These are phyloP conservation scores for Termitomyces sp. DNA, from an alignment of 768 basidiomycete genomes.

Conservation along the genomic window DNA sequence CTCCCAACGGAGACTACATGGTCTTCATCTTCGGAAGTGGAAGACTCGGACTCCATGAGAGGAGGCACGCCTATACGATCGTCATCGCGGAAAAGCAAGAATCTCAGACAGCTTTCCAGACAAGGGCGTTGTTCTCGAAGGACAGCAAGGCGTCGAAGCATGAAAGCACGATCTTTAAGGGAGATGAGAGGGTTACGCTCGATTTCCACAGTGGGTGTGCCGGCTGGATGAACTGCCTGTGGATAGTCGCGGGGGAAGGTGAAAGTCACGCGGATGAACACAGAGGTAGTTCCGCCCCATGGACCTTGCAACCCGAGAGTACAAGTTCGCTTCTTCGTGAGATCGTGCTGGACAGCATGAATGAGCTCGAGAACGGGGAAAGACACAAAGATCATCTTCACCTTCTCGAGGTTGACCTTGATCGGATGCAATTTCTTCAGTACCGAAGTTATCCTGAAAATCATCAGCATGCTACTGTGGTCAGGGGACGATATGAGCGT, in stretches of 20 bases:
- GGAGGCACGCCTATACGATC: slow-evolving; percentile 40
- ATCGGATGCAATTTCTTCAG: slow-evolving; percentile 59
- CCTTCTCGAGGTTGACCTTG: slow-evolving; percentile 86
- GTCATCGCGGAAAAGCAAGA: slow-evolving; percentile 72
- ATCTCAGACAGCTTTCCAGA: slow-evolving; percentile 78
- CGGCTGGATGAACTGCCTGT: slow-evolving; percentile 52
- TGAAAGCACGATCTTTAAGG: slow-evolving; percentile 69
- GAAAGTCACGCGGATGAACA: slow-evolving; percentile 86
- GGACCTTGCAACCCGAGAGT: slow-evolving; percentile 87
- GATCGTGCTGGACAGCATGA: slow-evolving; percentile 46
- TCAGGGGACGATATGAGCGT: slow-evolving; percentile 18
- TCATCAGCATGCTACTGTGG: neutral
- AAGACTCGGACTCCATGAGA: slow-evolving; percentile 54
- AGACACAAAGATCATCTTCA: slow-evolving; percentile 19
- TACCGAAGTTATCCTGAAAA: slow-evolving; percentile 65
- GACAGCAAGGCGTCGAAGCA: slow-evolving; percentile 70
- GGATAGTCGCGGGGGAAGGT: slow-evolving; percentile 86
- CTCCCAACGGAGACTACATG: slow-evolving; percentile 16
- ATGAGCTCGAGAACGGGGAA: slow-evolving; percentile 1
- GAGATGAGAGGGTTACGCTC: slow-evolving; percentile 83
- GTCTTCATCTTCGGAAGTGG: slow-evolving; percentile 52
- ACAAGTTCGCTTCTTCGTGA: slow-evolving; percentile 71
- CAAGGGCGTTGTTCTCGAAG: slow-evolving; percentile 81
- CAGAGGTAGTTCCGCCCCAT: slow-evolving; percentile 84
- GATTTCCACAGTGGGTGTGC: slow-evolving; percentile 73